Percentiles rank a stretch among this genome's conserved stretches.
These are phyloP conservation scores for Tuber calosporum DNA, from an alignment of 495 filamentous ascomycete genomes.

Conservation along the genomic window DNA sequence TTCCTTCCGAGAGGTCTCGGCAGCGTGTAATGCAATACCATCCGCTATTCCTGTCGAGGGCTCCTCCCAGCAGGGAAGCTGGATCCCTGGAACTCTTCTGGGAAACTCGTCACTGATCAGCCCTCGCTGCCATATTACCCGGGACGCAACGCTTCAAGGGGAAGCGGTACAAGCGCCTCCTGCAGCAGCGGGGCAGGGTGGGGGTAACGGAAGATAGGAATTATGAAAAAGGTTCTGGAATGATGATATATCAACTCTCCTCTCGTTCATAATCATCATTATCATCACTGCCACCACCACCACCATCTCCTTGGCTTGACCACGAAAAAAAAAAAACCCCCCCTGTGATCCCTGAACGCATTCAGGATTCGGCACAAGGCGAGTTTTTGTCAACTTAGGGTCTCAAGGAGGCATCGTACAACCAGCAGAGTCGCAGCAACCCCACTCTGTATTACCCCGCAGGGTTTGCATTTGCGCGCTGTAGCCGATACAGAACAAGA, in stretches of 20 bases:
- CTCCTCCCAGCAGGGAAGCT: background rate
- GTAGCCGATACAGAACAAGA: background rate
- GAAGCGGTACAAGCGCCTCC: background rate
- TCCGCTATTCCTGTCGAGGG: background rate
- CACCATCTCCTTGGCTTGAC: background rate
- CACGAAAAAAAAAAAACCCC: too few relatives aligned
- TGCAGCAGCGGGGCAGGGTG: background rate
- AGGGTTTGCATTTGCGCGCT: background rate
- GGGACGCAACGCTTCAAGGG: background rate
- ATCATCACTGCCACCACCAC: background rate
- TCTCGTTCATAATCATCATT: background rate
- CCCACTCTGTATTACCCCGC: background rate
- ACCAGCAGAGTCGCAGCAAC: background rate
- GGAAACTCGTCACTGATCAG: background rate
- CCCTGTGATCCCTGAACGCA: background rate
- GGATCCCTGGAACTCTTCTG: background rate
- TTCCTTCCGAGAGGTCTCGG: background rate
- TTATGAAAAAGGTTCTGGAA: background rate
- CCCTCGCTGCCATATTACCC: background rate
- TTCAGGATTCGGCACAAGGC: background rate
- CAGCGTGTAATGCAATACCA: background rate
- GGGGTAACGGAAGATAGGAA: background rate
- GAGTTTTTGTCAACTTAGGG: background rate
- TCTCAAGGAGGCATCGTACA: background rate
- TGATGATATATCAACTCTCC: background rate